Evolutionary conservation across 1,139 yeast species (phyloP).

Genomic region (Geotrichum europaeum): DNA sequence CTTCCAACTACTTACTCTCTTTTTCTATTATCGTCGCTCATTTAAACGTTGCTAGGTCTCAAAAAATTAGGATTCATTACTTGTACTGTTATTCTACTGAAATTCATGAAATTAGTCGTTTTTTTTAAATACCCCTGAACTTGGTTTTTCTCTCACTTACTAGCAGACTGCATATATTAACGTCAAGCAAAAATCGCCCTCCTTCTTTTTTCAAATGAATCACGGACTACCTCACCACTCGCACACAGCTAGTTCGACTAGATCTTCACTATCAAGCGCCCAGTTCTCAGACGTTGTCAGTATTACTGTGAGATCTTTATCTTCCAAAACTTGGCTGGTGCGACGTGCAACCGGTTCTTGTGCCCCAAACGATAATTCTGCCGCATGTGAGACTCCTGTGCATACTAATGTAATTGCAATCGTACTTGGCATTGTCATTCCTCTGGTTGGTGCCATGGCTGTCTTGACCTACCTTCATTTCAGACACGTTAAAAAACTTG

Average conservation of each 20-base stretch:
- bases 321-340: not conserved
- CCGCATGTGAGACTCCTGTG: slow-evolving; percentile 29
- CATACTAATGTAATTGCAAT: slow-evolving; percentile 32
- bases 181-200: not conserved
- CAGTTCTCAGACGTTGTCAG: not conserved
- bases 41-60: not conserved
- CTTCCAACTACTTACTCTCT: not conserved
- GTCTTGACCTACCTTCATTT: slow-evolving; percentile 32
- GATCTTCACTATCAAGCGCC: not conserved
- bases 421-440: slow-evolving; percentile 38
- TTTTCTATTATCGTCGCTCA: not conserved
- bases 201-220: not conserved
- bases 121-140: not conserved
- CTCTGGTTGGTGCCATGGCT: slow-evolving; percentile 31
- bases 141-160: not conserved
- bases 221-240: not conserved
- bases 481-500: slow-evolving; percentile 31
- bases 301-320: not conserved
- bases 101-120: not conserved
- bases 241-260: not conserved
- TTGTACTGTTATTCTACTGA: not conserved
- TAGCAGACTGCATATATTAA: not conserved
- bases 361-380: slow-evolving; percentile 21
- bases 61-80: not conserved
- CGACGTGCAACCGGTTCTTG: slow-evolving; percentile 17